A percentile compares a stretch with the other conserved stretches of the same genome.
Conservation (phyloP, 306 rosid genomes). For the Cicer judaicum region DNA sequence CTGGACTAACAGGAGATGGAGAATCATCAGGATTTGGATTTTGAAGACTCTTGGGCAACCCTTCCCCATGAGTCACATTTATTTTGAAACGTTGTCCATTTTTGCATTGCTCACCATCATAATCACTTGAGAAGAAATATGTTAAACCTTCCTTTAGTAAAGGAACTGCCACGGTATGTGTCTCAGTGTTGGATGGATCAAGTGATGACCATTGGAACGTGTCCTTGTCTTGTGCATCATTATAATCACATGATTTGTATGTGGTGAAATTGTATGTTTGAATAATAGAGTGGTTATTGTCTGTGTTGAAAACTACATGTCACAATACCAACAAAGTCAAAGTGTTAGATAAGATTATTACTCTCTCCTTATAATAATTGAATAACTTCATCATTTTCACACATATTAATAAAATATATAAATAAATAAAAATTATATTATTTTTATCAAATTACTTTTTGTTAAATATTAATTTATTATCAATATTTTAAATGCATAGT, state of each 20-base stretch:
- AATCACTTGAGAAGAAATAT: conserved; percentile 81
- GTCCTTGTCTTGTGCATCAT: conserved; percentile 71
- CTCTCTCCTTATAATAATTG: too few species aligned
- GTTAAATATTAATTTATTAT: too few species aligned
- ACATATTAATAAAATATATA: too few species aligned
- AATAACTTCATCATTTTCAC: too few species aligned
- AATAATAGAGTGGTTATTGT: conserved; percentile 75
- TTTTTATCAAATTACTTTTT: too few species aligned
- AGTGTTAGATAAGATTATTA: neutral
- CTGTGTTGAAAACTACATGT: conserved; percentile 80
- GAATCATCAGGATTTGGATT: conserved; percentile 52
- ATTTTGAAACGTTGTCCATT: conserved; percentile 77
- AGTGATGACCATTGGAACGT: conserved; percentile 68
- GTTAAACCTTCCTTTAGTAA: conserved; percentile 67
- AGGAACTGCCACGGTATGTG: conserved; percentile 65
- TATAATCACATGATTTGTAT: conserved; percentile 71
- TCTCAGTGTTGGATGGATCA: conserved; percentile 61
- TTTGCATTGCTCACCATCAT: conserved; percentile 88
- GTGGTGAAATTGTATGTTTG: conserved; percentile 79
- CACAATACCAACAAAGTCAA: conserved; percentile 9
- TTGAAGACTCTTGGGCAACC: conserved; percentile 60
- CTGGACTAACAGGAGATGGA: conserved; percentile 63
- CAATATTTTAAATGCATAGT: too few species aligned
- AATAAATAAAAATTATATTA: too few species aligned
- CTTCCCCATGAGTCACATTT: conserved; percentile 74